These are phyloP conservation scores for Sphaceloma murrayae DNA, from an alignment of 2,329 filamentous ascomycete species.

Conservation along the genomic window DNA sequence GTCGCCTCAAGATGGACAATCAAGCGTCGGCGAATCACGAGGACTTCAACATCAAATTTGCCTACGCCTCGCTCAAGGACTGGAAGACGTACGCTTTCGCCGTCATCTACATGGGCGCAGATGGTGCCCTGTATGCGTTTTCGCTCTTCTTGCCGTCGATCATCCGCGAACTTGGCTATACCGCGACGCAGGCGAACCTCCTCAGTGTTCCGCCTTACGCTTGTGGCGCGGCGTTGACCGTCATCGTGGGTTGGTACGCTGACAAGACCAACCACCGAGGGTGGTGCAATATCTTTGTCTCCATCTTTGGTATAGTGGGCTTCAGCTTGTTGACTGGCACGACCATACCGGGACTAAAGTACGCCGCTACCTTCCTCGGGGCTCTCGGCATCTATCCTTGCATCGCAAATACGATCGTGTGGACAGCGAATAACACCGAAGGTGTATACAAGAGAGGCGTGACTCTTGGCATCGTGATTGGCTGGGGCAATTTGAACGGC, in stretches of 20 bases:
- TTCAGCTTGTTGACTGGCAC: constrained; percentile 70
- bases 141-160: constrained; percentile 73
- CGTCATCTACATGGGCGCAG: constrained; percentile 62
- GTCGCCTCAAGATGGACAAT: constrained; percentile 59
- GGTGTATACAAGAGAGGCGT: constrained; percentile 87
- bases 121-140: constrained; percentile 66
- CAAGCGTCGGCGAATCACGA: constrained; percentile 69
- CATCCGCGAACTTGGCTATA: constrained; percentile 51
- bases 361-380: constrained; percentile 74
- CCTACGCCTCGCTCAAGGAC: constrained; percentile 63
- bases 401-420: constrained; percentile 78
- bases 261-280: constrained; percentile 66
- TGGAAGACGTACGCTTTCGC: constrained; percentile 76
- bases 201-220: constrained; percentile 69
- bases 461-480: constrained; percentile 78
- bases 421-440: constrained; percentile 81
- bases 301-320: constrained; percentile 61
- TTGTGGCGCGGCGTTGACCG: constrained; percentile 57
- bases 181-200: constrained; percentile 56
- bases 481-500: constrained; percentile 84
- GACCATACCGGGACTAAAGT: constrained; percentile 57
- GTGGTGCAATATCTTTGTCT: constrained; percentile 66
- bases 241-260: constrained; percentile 62
- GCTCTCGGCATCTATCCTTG: constrained; percentile 83
- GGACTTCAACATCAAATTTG: constrained; percentile 60